These are phyloP conservation scores for Linnemannia elongata DNA, from an alignment of 192 early-diverging fungal species.

Conservation along the genomic window DNA sequence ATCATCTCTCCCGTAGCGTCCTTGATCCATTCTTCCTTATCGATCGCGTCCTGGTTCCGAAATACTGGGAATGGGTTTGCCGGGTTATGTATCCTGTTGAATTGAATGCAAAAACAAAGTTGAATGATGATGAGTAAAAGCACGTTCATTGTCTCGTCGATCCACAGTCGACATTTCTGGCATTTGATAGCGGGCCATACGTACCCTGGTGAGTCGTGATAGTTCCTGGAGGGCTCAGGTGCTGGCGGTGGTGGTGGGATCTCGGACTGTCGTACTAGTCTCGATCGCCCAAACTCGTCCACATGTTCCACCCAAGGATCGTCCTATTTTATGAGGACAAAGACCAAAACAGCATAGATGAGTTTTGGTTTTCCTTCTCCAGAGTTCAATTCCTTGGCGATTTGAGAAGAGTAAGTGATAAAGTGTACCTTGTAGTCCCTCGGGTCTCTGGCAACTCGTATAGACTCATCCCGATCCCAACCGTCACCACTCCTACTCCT, in stretches of 20 bases:
- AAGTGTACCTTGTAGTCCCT: slow-evolving; percentile 22
- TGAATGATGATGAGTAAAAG: too few relatives aligned
- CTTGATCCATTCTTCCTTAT: slow-evolving; percentile 37
- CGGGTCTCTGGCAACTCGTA: slow-evolving; percentile 19
- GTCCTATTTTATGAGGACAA: slow-evolving; percentile 24
- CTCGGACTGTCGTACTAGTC: slow-evolving; percentile 71
- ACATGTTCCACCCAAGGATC: slow-evolving; percentile 84
- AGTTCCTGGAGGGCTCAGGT: slow-evolving; percentile 4
- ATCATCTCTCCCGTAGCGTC: slow-evolving; percentile 25
- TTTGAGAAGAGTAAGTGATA: too few relatives aligned
- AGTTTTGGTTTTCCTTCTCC: too few relatives aligned
- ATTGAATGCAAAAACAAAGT: background rate
- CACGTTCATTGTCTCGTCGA: background rate
- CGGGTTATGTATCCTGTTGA: slow-evolving; percentile 23
- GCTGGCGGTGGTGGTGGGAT: slow-evolving; percentile 36
- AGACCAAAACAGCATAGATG: too few relatives aligned
- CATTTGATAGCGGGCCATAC: background rate
- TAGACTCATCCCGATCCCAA: slow-evolving; percentile 46
- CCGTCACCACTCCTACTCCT: background rate
- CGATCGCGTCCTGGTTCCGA: slow-evolving; percentile 28
- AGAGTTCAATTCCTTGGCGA: too few relatives aligned
- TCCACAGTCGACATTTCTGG: background rate
- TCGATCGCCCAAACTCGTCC: slow-evolving; percentile 83
- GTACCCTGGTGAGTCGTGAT: slow-evolving; percentile 12
- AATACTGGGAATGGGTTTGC: slow-evolving; percentile 45